Base-by-base conservation (phyloP, 2,329 filamentous ascomycete genomes). In the Botrytis fragariae region DNA sequence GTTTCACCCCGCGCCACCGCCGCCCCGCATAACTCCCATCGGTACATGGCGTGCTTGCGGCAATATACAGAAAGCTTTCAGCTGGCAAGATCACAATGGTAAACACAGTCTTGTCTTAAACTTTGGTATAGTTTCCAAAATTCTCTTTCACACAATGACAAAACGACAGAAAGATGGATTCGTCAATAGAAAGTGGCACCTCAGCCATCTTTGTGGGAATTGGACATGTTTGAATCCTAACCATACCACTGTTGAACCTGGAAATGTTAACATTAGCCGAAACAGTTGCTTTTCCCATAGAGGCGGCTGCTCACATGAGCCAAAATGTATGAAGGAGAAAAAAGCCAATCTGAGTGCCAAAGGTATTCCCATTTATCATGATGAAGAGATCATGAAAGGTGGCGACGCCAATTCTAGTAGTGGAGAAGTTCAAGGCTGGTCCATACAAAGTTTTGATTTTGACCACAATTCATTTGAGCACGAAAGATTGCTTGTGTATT, bases 161-260 rank as follows among this genome's bases (percentile, higher is more conserved):
- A 72, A 73, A 16, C 69, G 75, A 32, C 78, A 81, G 61, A 76
- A 77, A 69, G 76, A 79, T 54, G 79, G 80, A 0, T 80, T 76
- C 37, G 74, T 80, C 54, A 74, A 79, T 45, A 73, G 78, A 7
- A 64, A 74, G 48, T 81, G 80, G 80, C 77, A 80, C 62, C 64
- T 79, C 2, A 80, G 78, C 60, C 80, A 82, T 71, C 74, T 81
- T 0, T 82, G 80, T 70, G 80, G 80, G 1, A 81, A 82, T 51
- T 82, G 80, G 79, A 79, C 76, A 5, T 81, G 80, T 60, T 71
- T 78, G 22, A 82, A 81, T 64, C 73, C 77, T 3, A 45, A 57
- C 22, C 80, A 81, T 73, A 74, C 77, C 0, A 79, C 77, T 1
- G 74, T 81, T 18, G 80, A 81, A 69, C 71, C 76, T 4, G 76